Evolutionary conservation across 805 yeast genomes (phyloP).

Genomic region (Wickerhamomyces queroliae): DNA sequence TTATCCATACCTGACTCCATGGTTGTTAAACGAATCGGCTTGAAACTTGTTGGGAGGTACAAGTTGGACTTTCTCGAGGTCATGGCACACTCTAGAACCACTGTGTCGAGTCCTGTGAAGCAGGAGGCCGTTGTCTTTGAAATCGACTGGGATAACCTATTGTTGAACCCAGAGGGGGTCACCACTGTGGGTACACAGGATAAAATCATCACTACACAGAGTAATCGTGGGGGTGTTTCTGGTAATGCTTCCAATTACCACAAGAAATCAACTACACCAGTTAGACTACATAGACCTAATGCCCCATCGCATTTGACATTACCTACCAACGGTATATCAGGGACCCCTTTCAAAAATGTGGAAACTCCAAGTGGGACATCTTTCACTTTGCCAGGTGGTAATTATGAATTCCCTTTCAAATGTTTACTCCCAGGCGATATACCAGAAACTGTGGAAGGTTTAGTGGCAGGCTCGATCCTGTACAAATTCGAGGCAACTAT

Average conservation of each 20-base stretch:
- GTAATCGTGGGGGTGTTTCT: not conserved
- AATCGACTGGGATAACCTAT: constrained; percentile 62
- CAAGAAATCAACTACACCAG: constrained; percentile 5
- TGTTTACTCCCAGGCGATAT: constrained; percentile 71
- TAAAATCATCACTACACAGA: not conserved
- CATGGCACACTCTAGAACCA: constrained; percentile 31
- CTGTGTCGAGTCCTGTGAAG: constrained; percentile 33
- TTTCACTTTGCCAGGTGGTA: constrained; percentile 55
- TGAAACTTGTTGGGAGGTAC: constrained; percentile 60
- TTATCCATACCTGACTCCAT: constrained; percentile 66
- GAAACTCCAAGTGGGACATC: constrained; percentile 17
- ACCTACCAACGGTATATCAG: constrained; percentile 23
- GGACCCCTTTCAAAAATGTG: constrained; percentile 27
- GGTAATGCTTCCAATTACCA: constrained; percentile 8
- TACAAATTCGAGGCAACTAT: constrained; percentile 73
- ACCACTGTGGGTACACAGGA: constrained; percentile 14
- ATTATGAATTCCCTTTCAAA: constrained; percentile 82
- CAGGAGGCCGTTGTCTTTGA: constrained; percentile 62
- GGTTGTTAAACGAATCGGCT: constrained; percentile 50
- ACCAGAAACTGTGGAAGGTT: constrained; percentile 86
- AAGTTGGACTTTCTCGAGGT: constrained; percentile 51
- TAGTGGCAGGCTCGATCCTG: constrained; percentile 68
- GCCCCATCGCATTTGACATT: constrained; percentile 21
- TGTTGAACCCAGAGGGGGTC: constrained; percentile 26
- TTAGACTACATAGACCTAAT: constrained; percentile 16